Percentiles rank a stretch among this genome's conserved stretches.
phyloP scores from a whole-genome alignment of 2,329 filamentous ascomycete genomes.

The Monosporascus sp. region DNA sequence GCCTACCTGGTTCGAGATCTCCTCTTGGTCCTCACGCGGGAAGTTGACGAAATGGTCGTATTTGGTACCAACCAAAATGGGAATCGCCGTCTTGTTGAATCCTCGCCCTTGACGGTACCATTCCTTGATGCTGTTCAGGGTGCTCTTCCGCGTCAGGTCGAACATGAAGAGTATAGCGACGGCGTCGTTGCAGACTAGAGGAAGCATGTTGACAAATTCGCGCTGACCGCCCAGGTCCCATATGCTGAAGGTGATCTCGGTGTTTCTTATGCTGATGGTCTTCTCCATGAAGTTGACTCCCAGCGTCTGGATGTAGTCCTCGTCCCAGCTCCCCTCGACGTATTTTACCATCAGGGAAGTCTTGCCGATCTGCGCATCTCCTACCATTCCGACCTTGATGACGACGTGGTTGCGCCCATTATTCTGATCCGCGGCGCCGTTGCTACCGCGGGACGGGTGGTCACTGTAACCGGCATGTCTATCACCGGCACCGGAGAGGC shows the following conservation, averaged over 20 bases:
- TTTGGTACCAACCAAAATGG: slow-evolving; percentile 94
- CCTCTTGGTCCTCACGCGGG: slow-evolving; percentile 92
- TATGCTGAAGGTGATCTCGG: slow-evolving; percentile 98
- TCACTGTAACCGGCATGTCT: slow-evolving; percentile 39
- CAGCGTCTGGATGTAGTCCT: slow-evolving; percentile 98
- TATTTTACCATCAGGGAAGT: slow-evolving; percentile 99
- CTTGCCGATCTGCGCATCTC: slow-evolving; percentile 98
- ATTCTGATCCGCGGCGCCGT: slow-evolving; percentile 32
- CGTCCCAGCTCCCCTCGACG: slow-evolving; percentile 98
- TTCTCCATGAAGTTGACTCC: slow-evolving; percentile 99
- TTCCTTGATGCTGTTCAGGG: slow-evolving; percentile 98
- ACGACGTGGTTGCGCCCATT: slow-evolving; percentile 72
- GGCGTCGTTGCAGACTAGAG: slow-evolving; percentile 97
- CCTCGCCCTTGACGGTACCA: slow-evolving; percentile 97
- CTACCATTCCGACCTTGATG: slow-evolving; percentile 99
- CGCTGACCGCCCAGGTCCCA: slow-evolving; percentile 98
- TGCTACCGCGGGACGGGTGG: slow-evolving; percentile 37
- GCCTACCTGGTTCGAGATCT: slow-evolving; percentile 88
- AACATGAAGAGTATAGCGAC: slow-evolving; percentile 99
- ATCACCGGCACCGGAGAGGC: slow-evolving; percentile 40
- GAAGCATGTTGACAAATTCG: slow-evolving; percentile 99
- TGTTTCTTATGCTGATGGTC: slow-evolving; percentile 98
- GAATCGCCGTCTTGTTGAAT: slow-evolving; percentile 99
- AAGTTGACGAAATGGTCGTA: slow-evolving; percentile 99
- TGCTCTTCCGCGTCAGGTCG: slow-evolving; percentile 95